These are phyloP conservation scores for Wickerhamiella spandovensis DNA, from an alignment of 805 yeast species.

Conservation along the genomic window DNA sequence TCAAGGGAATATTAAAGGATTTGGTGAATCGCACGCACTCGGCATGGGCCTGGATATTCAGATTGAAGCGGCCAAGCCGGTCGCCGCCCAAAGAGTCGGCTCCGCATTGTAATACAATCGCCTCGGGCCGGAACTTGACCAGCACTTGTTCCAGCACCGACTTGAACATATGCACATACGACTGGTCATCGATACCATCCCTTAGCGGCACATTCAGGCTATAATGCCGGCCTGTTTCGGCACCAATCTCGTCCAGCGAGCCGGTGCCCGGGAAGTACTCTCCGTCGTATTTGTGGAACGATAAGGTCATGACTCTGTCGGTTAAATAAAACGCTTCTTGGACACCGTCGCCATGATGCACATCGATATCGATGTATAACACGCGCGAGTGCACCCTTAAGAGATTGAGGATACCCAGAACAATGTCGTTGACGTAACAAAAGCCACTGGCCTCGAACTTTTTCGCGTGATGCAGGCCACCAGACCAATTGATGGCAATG, in stretches of 20 bases:
- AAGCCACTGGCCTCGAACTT: conserved; percentile 84
- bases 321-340: conserved; percentile 89
- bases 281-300: conserved; percentile 81
- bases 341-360: conserved; percentile 92
- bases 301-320: conserved; percentile 80
- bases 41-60: conserved; percentile 89
- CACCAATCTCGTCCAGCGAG: conserved; percentile 70
- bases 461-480: conserved; percentile 89
- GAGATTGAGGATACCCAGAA: conserved; percentile 65
- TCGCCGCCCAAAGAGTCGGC: conserved; percentile 96
- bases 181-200: conserved; percentile 89
- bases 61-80: conserved; percentile 87
- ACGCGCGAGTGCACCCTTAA: conserved; percentile 77
- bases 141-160: conserved; percentile 84
- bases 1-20: conserved; percentile 73
- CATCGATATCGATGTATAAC: conserved; percentile 75
- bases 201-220: conserved; percentile 75
- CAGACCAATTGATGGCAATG: conserved; percentile 86
- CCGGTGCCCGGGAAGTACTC: conserved; percentile 94
- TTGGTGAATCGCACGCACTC: conserved; percentile 85
- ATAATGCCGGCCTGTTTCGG: conserved; percentile 71
- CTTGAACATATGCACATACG: conserved; percentile 45
- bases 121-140: conserved; percentile 79
- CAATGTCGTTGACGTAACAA: conserved; percentile 84
- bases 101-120: conserved; percentile 95